These are phyloP conservation scores for Suillus hirtellus DNA, from an alignment of 768 basidiomycete genomes.

Conservation along the genomic window DNA sequence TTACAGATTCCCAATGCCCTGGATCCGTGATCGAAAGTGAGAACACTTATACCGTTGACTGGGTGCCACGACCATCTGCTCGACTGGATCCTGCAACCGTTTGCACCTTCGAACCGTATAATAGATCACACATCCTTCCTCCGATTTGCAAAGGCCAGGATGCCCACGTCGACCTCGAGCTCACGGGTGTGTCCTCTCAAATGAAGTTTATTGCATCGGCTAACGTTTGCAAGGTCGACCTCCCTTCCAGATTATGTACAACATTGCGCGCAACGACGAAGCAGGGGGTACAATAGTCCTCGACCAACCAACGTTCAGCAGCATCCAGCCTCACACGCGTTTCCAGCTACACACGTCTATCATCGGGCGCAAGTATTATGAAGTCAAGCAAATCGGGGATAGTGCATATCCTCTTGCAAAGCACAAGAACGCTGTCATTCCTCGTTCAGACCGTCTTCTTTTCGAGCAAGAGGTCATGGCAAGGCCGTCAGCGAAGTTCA, in stretches of 20 bases:
- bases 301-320: conserved; percentile 80
- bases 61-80: conserved; percentile 79
- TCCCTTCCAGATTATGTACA: conserved; percentile 94
- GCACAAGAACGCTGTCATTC: conserved; percentile 61
- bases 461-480: conserved; percentile 86
- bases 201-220: background rate
- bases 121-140: conserved; percentile 72
- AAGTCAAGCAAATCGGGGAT: conserved; percentile 88
- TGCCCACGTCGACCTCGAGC: conserved; percentile 81
- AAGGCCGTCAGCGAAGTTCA: conserved; percentile 82
- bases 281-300: conserved; percentile 68
- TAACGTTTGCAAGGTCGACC: conserved; percentile 59
- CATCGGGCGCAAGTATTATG: conserved; percentile 83
- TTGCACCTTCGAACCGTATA: conserved; percentile 58
- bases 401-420: conserved; percentile 77
- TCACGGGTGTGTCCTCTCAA: conserved; percentile 54
- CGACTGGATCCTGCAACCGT: conserved; percentile 59
- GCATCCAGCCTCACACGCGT: conserved; percentile 76
- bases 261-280: conserved; percentile 70
- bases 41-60: conserved; percentile 68
- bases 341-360: conserved; percentile 80
- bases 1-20: conserved; percentile 83
- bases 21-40: conserved; percentile 65
- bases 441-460: conserved; percentile 64
- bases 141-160: conserved; percentile 82